Percentiles rank a stretch among this genome's conserved stretches.
Conservation (phyloP, 441 rosid genomes). For the Biscutella laevigata region DNA sequence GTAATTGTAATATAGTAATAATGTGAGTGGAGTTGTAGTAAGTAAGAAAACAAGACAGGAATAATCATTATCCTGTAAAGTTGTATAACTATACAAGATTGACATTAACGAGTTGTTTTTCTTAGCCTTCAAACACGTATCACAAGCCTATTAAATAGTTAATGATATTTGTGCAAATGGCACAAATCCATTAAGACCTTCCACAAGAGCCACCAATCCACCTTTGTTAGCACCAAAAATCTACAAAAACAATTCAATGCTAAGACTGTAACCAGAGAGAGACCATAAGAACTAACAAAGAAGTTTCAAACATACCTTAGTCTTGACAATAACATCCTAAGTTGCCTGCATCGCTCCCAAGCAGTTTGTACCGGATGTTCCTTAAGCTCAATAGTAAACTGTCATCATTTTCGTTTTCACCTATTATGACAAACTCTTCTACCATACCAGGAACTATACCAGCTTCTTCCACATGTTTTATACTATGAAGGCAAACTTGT, state of each 20-base stretch:
- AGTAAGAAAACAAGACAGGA: too few relatives aligned
- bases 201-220: slow-evolving; percentile 79
- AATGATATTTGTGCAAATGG: slow-evolving; percentile 91
- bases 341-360: slow-evolving; percentile 97
- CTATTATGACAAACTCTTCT: slow-evolving; percentile 76
- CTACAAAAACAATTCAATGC: slow-evolving; percentile 30
- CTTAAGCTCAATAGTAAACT: slow-evolving; percentile 75
- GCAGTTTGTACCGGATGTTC: slow-evolving; percentile 63
- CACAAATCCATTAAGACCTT: slow-evolving; percentile 84
- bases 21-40: too few relatives aligned
- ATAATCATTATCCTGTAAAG: too few relatives aligned
- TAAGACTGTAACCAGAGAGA: slow-evolving; percentile 6
- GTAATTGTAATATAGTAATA: too few relatives aligned
- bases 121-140: too few relatives aligned
- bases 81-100: too few relatives aligned
- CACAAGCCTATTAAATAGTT: too few relatives aligned
- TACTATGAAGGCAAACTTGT: slow-evolving; percentile 69
- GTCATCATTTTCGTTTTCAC: slow-evolving; percentile 72
- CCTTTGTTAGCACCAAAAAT: slow-evolving; percentile 87
- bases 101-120: too few relatives aligned
- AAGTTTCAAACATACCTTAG: slow-evolving; percentile 46
- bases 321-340: slow-evolving; percentile 83
- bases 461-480: slow-evolving; percentile 71
- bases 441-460: slow-evolving; percentile 81
- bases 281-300: not conserved